Conservation (phyloP, 306 rosid genomes). For the Cucumis cinereus region DNA sequence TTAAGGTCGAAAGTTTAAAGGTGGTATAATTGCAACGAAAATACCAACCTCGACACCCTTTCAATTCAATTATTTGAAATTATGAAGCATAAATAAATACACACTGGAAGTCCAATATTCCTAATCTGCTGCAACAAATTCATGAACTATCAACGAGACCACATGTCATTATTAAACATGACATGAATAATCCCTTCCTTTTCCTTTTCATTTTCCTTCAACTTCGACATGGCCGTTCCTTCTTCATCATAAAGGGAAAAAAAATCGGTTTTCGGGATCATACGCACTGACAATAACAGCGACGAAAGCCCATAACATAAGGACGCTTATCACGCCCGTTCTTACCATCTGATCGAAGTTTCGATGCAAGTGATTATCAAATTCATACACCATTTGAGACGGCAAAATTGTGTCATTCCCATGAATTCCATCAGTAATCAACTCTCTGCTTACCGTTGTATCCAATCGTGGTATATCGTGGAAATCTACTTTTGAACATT, state of each 20-base stretch:
- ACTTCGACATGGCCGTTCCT: neutral
- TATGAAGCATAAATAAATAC: neutral
- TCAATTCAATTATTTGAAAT: neutral
- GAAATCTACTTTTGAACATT: constrained; percentile 39
- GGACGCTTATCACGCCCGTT: constrained; percentile 51
- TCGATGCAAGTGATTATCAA: constrained; percentile 14
- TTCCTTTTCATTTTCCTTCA: neutral
- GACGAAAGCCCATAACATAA: constrained; percentile 50
- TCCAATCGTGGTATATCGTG: constrained; percentile 14
- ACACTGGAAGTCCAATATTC: neutral
- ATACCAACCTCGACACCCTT: neutral
- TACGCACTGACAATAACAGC: constrained; percentile 47
- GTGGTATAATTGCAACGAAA: too few species aligned
- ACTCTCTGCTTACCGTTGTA: constrained; percentile 19
- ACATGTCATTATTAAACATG: neutral
- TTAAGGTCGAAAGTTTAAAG: too few species aligned
- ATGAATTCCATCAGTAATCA: constrained; percentile 8
- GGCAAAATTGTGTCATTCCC: constrained; percentile 14
- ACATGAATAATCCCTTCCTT: neutral
- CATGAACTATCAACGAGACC: neutral
- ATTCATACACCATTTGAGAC: constrained; percentile 21
- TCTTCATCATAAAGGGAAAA: neutral
- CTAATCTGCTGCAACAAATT: neutral
- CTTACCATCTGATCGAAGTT: constrained; percentile 42
- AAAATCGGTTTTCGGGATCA: constrained; percentile 26